These are phyloP conservation scores for Penicillium daleae DNA, from an alignment of 495 filamentous ascomycete species.

Conservation along the genomic window DNA sequence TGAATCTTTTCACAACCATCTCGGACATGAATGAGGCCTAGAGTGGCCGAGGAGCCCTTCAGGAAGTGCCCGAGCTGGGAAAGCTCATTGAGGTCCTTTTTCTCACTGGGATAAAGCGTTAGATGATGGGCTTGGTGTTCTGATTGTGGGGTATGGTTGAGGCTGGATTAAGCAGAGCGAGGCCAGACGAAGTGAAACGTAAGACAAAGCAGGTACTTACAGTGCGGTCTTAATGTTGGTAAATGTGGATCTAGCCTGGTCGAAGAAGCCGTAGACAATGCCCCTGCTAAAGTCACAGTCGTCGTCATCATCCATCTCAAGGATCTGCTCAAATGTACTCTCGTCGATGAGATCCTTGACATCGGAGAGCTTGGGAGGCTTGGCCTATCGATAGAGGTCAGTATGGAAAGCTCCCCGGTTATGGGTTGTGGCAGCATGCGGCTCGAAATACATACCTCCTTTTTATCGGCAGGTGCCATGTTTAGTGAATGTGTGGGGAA, in stretches of 20 bases:
- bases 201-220: constrained; percentile 57
- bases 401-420: too few species aligned
- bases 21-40: constrained; percentile 89
- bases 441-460: constrained; percentile 29
- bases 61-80: constrained; percentile 91
- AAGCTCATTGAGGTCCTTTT: constrained; percentile 68
- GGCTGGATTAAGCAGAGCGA: neutral
- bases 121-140: neutral
- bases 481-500: constrained; percentile 6
- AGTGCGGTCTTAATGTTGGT: constrained; percentile 77
- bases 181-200: neutral
- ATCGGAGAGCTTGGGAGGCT: constrained; percentile 53
- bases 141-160: neutral
- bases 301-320: constrained; percentile 93
- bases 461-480: constrained; percentile 22
- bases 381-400: constrained; percentile 35
- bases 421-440: neutral
- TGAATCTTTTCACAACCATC: constrained; percentile 96
- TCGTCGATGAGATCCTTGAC: constrained; percentile 75
- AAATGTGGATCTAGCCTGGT: constrained; percentile 87
- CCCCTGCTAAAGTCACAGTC: constrained; percentile 78
- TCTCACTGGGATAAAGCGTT: constrained; percentile 51
- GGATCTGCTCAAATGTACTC: constrained; percentile 86
- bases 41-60: constrained; percentile 96
- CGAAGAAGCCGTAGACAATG: constrained; percentile 91